A percentile compares a stretch with the other conserved stretches of the same genome.
Evolutionary conservation across 2,329 filamentous ascomycete species (phyloP).

Genomic region (Knufia petricola): DNA sequence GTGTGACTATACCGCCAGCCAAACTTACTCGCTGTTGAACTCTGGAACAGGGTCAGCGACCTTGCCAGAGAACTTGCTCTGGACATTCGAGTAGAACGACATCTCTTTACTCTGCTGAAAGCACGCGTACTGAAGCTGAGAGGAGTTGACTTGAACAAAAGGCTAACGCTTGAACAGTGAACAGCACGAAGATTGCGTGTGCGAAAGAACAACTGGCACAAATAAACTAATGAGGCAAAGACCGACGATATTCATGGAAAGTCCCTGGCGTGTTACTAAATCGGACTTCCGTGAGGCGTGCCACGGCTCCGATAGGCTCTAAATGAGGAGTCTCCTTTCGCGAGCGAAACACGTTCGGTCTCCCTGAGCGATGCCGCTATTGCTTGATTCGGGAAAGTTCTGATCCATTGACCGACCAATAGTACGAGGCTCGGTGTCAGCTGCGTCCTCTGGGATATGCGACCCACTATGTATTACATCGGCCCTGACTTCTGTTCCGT

Average conservation of each 20-base stretch:
- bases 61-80: conserved; percentile 23
- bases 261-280: conserved; percentile 5
- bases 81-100: conserved; percentile 19
- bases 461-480: too few species aligned
- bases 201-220: conserved; percentile 3
- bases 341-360: not conserved
- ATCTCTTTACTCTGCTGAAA: conserved; percentile 8
- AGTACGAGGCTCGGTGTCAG: not conserved
- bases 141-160: not conserved
- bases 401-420: not conserved
- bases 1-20: not conserved
- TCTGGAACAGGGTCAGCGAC: conserved; percentile 22
- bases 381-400: not conserved
- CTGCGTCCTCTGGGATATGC: too few species aligned
- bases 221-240: not conserved
- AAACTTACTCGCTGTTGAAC: conserved; percentile 22
- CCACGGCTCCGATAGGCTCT: not conserved
- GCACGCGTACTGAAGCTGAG: not conserved
- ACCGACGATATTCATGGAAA: conserved; percentile 9
- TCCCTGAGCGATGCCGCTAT: not conserved
- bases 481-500: not conserved
- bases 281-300: conserved; percentile 9
- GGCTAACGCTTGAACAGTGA: not conserved
- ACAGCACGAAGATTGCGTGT: not conserved
- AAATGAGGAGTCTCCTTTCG: too few species aligned